Evolutionary conservation across 2,329 filamentous ascomycete genomes (phyloP).

Genomic region (Stylonectria norvegica): DNA sequence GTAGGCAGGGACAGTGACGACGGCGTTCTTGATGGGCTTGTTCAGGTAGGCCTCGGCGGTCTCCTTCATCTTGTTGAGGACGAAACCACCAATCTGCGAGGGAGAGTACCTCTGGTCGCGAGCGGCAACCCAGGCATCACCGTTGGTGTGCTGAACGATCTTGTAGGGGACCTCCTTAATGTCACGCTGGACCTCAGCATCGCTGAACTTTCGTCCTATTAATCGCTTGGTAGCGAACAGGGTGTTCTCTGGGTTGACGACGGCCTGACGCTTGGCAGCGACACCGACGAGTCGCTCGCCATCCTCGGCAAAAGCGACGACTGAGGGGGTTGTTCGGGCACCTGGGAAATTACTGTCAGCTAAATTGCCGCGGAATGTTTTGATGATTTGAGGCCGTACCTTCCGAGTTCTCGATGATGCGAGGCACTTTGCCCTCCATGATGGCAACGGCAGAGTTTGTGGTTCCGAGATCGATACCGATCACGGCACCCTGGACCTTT

Average conservation of each 20-base stretch:
- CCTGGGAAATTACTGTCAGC: conserved; percentile 21
- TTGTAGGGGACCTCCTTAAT: conserved; percentile 98
- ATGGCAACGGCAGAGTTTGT: conserved; percentile 97
- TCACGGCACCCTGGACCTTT: conserved; percentile 93
- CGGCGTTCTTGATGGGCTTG: conserved; percentile 90
- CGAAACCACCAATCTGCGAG: conserved; percentile 95
- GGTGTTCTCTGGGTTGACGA: conserved; percentile 98
- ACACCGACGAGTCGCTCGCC: conserved; percentile 96
- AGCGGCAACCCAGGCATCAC: conserved; percentile 92
- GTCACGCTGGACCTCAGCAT: conserved; percentile 90
- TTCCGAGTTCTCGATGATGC: conserved; percentile 97
- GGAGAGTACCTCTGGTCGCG: conserved; percentile 95
- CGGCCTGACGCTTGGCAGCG: conserved; percentile 94
- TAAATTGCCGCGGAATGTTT: conserved; percentile 4
- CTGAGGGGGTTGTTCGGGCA: conserved; percentile 59
- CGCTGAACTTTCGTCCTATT: conserved; percentile 95
- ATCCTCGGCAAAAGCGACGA: conserved; percentile 92
- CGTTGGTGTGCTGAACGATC: conserved; percentile 95
- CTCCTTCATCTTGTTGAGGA: conserved; percentile 99
- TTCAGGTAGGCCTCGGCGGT: conserved; percentile 90
- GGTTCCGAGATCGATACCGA: conserved; percentile 97
- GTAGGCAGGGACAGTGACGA: conserved; percentile 95
- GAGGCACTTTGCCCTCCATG: conserved; percentile 94
- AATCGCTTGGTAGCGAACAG: conserved; percentile 98
- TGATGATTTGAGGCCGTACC: conserved; percentile 48